phyloP scores from a whole-genome alignment of 352 stramenopile species.

The Thalassiosira hispida region DNA sequence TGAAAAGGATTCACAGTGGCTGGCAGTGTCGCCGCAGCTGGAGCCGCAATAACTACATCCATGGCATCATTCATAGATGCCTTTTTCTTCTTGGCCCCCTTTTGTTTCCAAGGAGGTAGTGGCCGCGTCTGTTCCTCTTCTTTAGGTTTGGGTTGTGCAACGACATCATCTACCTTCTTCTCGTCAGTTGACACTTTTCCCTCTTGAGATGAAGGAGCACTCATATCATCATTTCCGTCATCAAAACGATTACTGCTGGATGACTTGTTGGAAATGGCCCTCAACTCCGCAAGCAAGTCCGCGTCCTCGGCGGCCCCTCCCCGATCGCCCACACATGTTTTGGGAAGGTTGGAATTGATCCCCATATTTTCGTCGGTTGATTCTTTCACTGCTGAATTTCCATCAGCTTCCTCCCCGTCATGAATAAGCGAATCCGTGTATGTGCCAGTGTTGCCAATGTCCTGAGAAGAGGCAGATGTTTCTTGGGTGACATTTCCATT shows the following conservation, averaged over 20 bases:
- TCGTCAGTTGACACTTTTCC: neutral
- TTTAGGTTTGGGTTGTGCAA: neutral
- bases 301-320: constrained; percentile 65
- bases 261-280: constrained; percentile 65
- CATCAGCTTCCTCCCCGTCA: neutral
- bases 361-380: neutral
- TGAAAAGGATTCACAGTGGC: constrained; percentile 5
- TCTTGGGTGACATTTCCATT: neutral
- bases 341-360: constrained; percentile 44
- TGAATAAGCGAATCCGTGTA: neutral
- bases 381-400: neutral
- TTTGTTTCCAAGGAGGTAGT: constrained; percentile 36
- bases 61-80: neutral
- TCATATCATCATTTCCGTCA: constrained; percentile 31
- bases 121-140: constrained; percentile 9
- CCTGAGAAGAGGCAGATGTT: neutral
- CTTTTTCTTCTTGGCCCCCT: constrained; percentile 4
- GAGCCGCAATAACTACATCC: constrained; percentile 4
- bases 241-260: constrained; percentile 50
- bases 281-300: constrained; percentile 68
- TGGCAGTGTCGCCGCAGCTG: neutral
- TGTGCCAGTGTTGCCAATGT: neutral
- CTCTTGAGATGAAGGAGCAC: constrained; percentile 11
- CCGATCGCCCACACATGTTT: constrained; percentile 63
- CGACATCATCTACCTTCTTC: neutral